A percentile compares a stretch with the other conserved stretches of the same genome.
These are phyloP conservation scores for Theobroma cacao DNA, from an alignment of 345 rosid species.

Conservation along the genomic window DNA sequence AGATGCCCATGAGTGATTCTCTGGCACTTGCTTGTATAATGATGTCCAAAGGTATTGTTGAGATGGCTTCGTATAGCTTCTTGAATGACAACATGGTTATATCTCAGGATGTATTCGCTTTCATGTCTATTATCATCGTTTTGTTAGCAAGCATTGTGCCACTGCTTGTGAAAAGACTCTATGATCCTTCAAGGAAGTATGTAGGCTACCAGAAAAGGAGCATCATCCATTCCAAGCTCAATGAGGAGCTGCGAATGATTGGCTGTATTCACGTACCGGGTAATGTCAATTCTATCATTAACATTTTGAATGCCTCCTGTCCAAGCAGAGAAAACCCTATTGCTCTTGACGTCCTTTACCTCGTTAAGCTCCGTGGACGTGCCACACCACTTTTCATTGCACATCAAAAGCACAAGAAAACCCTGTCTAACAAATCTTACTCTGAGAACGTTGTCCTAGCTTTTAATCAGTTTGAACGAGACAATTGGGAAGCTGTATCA, in stretches of 20 bases:
- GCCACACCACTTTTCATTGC: slow-evolving; percentile 32
- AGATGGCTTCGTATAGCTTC: not conserved
- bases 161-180: slow-evolving; percentile 3
- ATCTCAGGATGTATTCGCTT: not conserved
- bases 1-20: not conserved
- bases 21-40: slow-evolving; percentile 11
- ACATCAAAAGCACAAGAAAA: slow-evolving; percentile 19
- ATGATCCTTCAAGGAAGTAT: slow-evolving; percentile 28
- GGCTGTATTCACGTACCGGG: slow-evolving; percentile 44
- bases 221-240: slow-evolving; percentile 16
- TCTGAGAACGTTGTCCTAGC: slow-evolving; percentile 21
- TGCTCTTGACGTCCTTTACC: slow-evolving; percentile 28
- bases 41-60: not conserved
- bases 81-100: slow-evolving; percentile 1
- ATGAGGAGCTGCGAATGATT: slow-evolving; percentile 27
- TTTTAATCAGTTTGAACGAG: slow-evolving; percentile 26
- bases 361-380: slow-evolving; percentile 28
- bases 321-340: slow-evolving; percentile 12
- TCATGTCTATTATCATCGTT: not conserved
- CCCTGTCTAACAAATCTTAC: not conserved
- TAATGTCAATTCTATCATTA: slow-evolving; percentile 25
- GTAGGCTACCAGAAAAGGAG: slow-evolving; percentile 33
- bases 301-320: slow-evolving; percentile 11
- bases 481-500: not conserved
- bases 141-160: not conserved